phyloP scores from a whole-genome alignment of 208 protist species.

The Porcisia hertigi region DNA sequence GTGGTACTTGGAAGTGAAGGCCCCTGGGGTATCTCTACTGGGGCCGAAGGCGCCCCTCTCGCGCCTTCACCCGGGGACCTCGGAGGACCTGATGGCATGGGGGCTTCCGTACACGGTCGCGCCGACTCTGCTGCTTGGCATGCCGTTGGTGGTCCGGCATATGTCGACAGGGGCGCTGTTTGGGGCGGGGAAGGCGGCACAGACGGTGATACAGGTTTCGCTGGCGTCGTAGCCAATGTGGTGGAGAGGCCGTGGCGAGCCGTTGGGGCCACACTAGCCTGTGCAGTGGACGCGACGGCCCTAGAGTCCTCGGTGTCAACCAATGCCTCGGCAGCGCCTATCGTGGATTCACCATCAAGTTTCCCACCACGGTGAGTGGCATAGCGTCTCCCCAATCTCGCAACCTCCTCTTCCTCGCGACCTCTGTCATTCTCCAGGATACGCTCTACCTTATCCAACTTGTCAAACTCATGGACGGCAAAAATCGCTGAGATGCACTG shows the following conservation, averaged over 20 bases:
- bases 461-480: conserved; percentile 38
- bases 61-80: conserved; percentile 6
- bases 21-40: background rate
- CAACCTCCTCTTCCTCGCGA: conserved; percentile 40
- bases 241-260: background rate
- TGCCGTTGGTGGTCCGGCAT: background rate
- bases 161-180: background rate
- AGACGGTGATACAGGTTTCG: background rate
- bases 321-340: background rate
- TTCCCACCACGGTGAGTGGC: background rate
- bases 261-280: background rate
- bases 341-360: background rate
- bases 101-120: background rate
- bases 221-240: background rate
- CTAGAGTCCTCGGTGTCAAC: background rate
- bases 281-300: background rate
- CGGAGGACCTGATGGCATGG: conserved; percentile 10
- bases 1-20: background rate
- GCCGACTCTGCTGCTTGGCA: background rate
- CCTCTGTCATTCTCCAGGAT: conserved; percentile 39
- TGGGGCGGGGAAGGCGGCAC: background rate
- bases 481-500: conserved; percentile 33
- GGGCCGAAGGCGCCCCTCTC: background rate
- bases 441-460: conserved; percentile 38
- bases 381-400: conserved; percentile 47